Evolutionary conservation across 2,329 filamentous ascomycete genomes (phyloP), one percentile per base, ranked within the genome.

Genomic region (Aurifilum marmelostoma): DNA sequence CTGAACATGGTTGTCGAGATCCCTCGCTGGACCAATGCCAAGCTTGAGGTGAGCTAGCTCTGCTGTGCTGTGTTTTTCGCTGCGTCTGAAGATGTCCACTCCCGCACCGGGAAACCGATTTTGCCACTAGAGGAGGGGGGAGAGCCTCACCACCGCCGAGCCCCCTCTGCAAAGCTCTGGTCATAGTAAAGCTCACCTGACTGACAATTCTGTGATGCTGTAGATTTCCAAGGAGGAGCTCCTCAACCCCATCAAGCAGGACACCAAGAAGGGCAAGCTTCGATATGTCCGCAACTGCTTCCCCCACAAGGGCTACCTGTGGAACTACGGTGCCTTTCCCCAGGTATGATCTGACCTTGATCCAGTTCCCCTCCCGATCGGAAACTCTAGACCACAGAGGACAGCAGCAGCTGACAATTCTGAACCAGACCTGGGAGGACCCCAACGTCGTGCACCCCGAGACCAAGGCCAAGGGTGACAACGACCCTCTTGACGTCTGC

Each of bases 1-100:
- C 88, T 99, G 79, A 99, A 99, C 91, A 99, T 99, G 96, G 82
- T 99, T 74, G 96, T 99, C 77, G 96, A 99, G 91, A 97, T 99
- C 78, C 96, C 96, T 78, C 91, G 96, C 85, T 99, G 96, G 96
- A 97, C 95, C 86, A 99, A 99, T 85, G 96, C 92, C 78, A 99
- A 99, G 90, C 92, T 97, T 83, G 96, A 99, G 92, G 95, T 97
- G 82, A 75, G 91, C 34, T 34, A 34, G 34, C 34, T 84, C 69
- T 71, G 67, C 37, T 68, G 21, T 67, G 68, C 65, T 58, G 21
- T 52, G 58, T n/a, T n/a, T 47, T 47, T 21, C 5, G 18, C 18
- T 21, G 41, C 21, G 41, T 18, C 21, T 8, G 34, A 34, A 8
- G 8, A 34, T 71, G 37, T 27, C 50, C 18, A 21, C 6, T 6